These are phyloP conservation scores for Mortierella sp. DNA, from an alignment of 371 early-diverging fungal genomes.

Conservation along the genomic window DNA sequence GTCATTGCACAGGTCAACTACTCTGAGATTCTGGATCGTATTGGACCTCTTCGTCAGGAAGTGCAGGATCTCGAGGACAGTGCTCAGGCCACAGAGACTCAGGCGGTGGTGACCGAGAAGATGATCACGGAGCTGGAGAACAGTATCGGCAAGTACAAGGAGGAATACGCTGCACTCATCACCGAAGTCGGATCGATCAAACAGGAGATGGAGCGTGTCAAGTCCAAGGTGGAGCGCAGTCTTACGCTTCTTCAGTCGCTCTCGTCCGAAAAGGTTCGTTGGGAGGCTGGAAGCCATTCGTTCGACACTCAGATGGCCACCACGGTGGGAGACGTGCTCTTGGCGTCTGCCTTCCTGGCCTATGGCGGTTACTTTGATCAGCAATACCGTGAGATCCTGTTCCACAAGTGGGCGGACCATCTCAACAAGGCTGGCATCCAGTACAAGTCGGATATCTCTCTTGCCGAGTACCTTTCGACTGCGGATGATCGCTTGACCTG, in stretches of 20 bases:
- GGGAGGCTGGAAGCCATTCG: slow-evolving; percentile 91
- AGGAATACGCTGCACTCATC: slow-evolving; percentile 96
- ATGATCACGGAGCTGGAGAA: slow-evolving; percentile 88
- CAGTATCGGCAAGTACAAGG: slow-evolving; percentile 91
- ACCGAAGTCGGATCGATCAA: slow-evolving; percentile 93
- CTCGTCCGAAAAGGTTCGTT: slow-evolving; percentile 93
- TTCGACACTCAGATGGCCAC: slow-evolving; percentile 97
- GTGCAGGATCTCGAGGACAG: slow-evolving; percentile 84
- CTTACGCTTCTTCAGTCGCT: slow-evolving; percentile 90
- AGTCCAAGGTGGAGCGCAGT: slow-evolving; percentile 93
- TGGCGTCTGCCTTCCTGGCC: slow-evolving; percentile 93
- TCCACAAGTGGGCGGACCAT: slow-evolving; percentile 84
- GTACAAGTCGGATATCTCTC: slow-evolving; percentile 85
- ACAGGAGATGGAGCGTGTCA: slow-evolving; percentile 95
- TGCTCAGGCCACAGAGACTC: slow-evolving; percentile 79
- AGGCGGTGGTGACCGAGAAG: slow-evolving; percentile 80
- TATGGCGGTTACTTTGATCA: slow-evolving; percentile 98
- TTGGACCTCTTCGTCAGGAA: slow-evolving; percentile 96
- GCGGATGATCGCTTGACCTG: slow-evolving; percentile 94
- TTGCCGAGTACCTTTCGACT: slow-evolving; percentile 92
- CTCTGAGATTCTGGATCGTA: slow-evolving; percentile 89
- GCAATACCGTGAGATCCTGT: slow-evolving; percentile 86
- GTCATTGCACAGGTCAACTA: slow-evolving; percentile 95
- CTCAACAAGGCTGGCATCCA: slow-evolving; percentile 78
- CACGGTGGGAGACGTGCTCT: slow-evolving; percentile 97